These are phyloP conservation scores for Coleophoma cylindrospora DNA, from an alignment of 2,329 filamentous ascomycete genomes.

Conservation along the genomic window DNA sequence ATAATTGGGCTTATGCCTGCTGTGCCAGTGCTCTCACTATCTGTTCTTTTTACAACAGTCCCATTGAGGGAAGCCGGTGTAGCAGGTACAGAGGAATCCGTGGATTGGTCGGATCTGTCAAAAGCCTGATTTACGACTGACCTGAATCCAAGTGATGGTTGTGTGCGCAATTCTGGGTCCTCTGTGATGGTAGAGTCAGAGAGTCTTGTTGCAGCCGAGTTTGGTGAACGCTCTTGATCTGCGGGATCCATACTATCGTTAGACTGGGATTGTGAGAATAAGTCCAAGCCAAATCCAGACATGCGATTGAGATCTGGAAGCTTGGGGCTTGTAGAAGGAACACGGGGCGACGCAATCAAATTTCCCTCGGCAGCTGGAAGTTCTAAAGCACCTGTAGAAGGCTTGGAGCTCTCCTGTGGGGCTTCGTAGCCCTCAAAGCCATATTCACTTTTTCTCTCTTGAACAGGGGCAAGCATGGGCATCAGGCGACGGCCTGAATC, in stretches of 20 bases:
- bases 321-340: conserved; percentile 46
- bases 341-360: conserved; percentile 18
- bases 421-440: conserved; percentile 39
- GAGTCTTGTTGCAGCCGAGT: background rate
- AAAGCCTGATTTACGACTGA: conserved; percentile 63
- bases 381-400: conserved; percentile 12
- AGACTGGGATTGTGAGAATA: conserved; percentile 37
- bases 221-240: conserved; percentile 5
- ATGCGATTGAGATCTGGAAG: conserved; percentile 53
- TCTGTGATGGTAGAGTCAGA: conserved; percentile 1
- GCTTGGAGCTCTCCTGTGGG: conserved; percentile 6
- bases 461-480: conserved; percentile 45
- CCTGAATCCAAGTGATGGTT: conserved; percentile 48
- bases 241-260: conserved; percentile 6
- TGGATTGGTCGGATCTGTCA: conserved; percentile 37
- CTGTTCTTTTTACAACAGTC: conserved; percentile 49
- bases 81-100: conserved; percentile 44
- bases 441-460: conserved; percentile 55
- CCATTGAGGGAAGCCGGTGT: conserved; percentile 42
- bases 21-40: conserved; percentile 52
- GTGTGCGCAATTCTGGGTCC: conserved; percentile 37
- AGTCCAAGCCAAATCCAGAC: conserved; percentile 55
- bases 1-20: conserved; percentile 58
- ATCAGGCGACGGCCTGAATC: conserved; percentile 31
- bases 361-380: background rate